Evolutionary conservation across 192 early-diverging fungal species (phyloP).

Genomic region (Podila verticillata): DNA sequence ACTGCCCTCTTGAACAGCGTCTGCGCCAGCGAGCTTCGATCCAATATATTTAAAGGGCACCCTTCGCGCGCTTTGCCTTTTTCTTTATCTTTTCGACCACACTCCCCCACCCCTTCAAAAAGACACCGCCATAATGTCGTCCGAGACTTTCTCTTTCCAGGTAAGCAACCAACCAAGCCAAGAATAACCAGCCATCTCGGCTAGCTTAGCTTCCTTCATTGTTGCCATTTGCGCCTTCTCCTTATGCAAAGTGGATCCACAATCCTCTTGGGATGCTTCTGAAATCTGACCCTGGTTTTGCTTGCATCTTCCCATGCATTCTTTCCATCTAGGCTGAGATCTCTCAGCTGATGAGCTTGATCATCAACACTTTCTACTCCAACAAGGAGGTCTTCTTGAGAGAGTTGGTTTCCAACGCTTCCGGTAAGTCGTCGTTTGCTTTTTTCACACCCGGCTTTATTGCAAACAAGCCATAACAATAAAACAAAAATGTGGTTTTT

Average conservation of each 20-base stretch:
- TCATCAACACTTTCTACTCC: constrained; percentile 99
- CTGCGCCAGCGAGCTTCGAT: too few species aligned
- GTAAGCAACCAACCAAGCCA: constrained; percentile 1
- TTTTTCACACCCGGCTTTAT: background rate
- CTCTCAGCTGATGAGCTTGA: constrained; percentile 99
- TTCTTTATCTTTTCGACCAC: constrained; percentile 14
- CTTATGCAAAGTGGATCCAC: too few species aligned
- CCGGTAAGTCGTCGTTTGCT: constrained; percentile 25
- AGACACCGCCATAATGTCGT: constrained; percentile 32
- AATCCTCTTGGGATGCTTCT: too few species aligned
- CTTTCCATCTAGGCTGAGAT: constrained; percentile 96
- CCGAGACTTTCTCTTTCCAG: constrained; percentile 45
- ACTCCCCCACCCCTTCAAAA: constrained; percentile 7
- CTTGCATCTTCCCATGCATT: background rate
- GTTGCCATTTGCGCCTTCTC: too few species aligned
- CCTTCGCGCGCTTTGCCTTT: background rate
- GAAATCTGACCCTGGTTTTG: background rate
- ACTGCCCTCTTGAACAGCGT: too few species aligned
- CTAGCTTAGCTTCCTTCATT: background rate
- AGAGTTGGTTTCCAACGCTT: constrained; percentile 94
- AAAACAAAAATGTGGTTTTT: background rate
- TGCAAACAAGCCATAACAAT: background rate
- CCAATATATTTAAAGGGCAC: background rate
- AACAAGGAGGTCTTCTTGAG: constrained; percentile 99
- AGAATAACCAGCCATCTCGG: too few species aligned